Evolutionary conservation across 1,284 basidiomycete genomes (phyloP).

Genomic region (Boletus smithii): DNA sequence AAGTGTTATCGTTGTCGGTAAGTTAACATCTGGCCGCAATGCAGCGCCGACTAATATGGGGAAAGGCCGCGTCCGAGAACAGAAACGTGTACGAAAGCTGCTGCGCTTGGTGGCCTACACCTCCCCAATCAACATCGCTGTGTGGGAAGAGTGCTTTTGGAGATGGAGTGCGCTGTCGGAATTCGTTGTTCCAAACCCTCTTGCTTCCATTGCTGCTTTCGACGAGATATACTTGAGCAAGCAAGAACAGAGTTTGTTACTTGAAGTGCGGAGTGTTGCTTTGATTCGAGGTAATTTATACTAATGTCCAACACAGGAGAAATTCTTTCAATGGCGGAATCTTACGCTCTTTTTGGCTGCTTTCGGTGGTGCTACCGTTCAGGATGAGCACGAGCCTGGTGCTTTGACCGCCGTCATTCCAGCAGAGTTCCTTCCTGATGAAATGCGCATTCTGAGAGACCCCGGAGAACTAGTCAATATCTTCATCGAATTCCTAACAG

Average conservation of each 20-base stretch:
- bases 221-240: slow-evolving; percentile 36
- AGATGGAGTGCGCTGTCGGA: slow-evolving; percentile 60
- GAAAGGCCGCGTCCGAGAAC: slow-evolving; percentile 67
- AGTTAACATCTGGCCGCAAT: slow-evolving; percentile 24
- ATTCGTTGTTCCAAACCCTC: slow-evolving; percentile 38
- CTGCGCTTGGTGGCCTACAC: slow-evolving; percentile 63
- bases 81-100: slow-evolving; percentile 75
- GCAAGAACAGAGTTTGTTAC: slow-evolving; percentile 36
- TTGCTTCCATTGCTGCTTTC: slow-evolving; percentile 34
- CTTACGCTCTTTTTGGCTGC: slow-evolving; percentile 78
- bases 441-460: slow-evolving; percentile 60
- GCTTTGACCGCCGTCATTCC: slow-evolving; percentile 59
- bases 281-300: background rate
- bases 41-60: slow-evolving; percentile 5
- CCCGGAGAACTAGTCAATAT: slow-evolving; percentile 53
- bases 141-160: slow-evolving; percentile 81
- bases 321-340: slow-evolving; percentile 85
- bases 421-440: slow-evolving; percentile 61
- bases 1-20: slow-evolving; percentile 63
- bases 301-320: slow-evolving; percentile 49
- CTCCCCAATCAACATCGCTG: slow-evolving; percentile 63
- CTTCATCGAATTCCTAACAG: slow-evolving; percentile 73
- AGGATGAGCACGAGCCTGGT: slow-evolving; percentile 47
- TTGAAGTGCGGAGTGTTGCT: slow-evolving; percentile 36
- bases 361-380: slow-evolving; percentile 66